These are phyloP conservation scores for Coprinopsis cinerea DNA, from an alignment of 768 basidiomycete species.

Conservation along the genomic window DNA sequence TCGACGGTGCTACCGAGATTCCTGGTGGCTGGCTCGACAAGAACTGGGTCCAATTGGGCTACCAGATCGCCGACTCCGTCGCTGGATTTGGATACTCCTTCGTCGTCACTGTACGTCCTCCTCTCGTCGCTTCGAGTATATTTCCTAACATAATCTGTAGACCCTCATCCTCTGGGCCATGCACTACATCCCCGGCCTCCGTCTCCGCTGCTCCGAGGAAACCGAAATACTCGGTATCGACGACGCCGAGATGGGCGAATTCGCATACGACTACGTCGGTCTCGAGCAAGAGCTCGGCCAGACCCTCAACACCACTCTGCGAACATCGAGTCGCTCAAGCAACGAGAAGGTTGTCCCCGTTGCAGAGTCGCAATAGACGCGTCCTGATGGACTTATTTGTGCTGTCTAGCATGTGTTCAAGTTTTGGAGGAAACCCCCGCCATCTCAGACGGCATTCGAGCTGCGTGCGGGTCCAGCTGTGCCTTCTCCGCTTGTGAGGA, in stretches of 20 bases:
- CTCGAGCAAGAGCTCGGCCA: slow-evolving; percentile 44
- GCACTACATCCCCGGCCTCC: slow-evolving; percentile 79
- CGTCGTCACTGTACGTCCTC: slow-evolving; percentile 60
- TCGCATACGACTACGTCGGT: slow-evolving; percentile 82
- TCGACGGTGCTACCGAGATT: slow-evolving; percentile 65
- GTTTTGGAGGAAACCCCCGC: too few relatives aligned
- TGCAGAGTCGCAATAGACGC: background rate
- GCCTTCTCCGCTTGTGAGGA: too few relatives aligned
- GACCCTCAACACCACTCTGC: background rate
- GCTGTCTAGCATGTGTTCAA: too few relatives aligned
- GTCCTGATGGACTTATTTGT: too few relatives aligned
- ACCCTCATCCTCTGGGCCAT: slow-evolving; percentile 83
- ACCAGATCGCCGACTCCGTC: slow-evolving; percentile 74
- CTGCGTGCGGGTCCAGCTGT: too few relatives aligned
- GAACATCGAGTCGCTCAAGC: slow-evolving; percentile 1
- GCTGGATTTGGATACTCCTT: slow-evolving; percentile 68
- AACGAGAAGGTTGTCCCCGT: slow-evolving; percentile 1
- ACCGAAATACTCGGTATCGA: slow-evolving; percentile 82
- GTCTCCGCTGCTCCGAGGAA: slow-evolving; percentile 61
- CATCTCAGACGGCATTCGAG: too few relatives aligned
- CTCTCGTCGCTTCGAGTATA: background rate
- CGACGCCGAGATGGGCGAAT: slow-evolving; percentile 87
- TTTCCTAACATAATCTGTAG: slow-evolving; percentile 27
- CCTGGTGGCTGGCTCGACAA: slow-evolving; percentile 86
- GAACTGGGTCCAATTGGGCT: slow-evolving; percentile 75